A percentile compares a stretch with the other conserved stretches of the same genome.
phyloP scores from a whole-genome alignment of 495 filamentous ascomycete genomes.

The Bryoglossum gracile region DNA sequence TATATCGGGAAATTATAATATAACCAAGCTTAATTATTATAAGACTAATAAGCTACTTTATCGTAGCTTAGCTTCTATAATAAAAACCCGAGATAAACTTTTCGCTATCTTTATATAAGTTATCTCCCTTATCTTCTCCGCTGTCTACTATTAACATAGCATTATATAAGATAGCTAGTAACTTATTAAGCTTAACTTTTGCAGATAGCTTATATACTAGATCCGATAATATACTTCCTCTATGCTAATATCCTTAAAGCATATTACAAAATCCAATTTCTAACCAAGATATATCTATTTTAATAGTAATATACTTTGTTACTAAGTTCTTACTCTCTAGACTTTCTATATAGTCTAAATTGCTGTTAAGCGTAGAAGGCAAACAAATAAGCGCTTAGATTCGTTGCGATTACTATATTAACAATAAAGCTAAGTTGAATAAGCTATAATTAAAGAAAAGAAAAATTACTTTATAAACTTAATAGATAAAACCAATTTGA shows the following conservation, averaged over 20 bases:
- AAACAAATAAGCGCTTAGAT: conserved; percentile 8
- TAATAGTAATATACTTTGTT: conserved; percentile 6
- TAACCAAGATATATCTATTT: conserved; percentile 5
- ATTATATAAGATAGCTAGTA: conserved; percentile 1
- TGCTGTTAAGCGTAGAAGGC: conserved; percentile 12
- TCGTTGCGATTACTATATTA: conserved; percentile 14
- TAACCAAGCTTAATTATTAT: neutral
- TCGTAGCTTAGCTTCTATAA: neutral
- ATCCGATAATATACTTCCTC: conserved; percentile 7
- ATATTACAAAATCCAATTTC: conserved; percentile 9
- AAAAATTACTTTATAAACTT: conserved; percentile 1
- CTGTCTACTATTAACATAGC: conserved; percentile 3
- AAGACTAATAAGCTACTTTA: conserved; percentile 1
- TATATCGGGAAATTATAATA: conserved; percentile 7
- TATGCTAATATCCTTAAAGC: conserved; percentile 5
- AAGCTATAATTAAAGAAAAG: conserved; percentile 7
- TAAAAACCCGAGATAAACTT: conserved; percentile 6
- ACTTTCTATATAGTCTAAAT: conserved; percentile 7
- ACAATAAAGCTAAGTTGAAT: conserved; percentile 12
- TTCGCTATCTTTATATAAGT: conserved; percentile 4
- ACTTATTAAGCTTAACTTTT: conserved; percentile 3
- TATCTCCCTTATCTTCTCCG: conserved; percentile 11
- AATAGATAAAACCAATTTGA: conserved; percentile 1
- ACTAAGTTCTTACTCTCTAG: conserved; percentile 12
- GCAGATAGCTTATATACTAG: conserved; percentile 2